Evolutionary conservation across 164 flowering plant species (phyloP), one percentile per base, ranked within the genome.

Genomic region (Vitis cinerea): DNA sequence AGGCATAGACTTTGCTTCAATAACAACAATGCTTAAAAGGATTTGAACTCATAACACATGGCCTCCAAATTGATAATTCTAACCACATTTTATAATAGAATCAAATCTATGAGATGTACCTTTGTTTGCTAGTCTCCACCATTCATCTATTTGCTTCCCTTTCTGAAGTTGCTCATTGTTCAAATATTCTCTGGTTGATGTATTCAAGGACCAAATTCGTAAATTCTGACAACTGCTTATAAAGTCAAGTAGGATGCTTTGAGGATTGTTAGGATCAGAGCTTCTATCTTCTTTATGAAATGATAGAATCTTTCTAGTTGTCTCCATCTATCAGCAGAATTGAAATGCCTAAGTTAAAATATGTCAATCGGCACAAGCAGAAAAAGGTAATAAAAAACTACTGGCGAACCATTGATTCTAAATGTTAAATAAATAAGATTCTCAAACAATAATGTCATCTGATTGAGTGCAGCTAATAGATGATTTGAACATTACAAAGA

Each of bases 61-160:
- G 44, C 44, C 44, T 37, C 44, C 44, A 37, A 37, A 37, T 37
- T 37, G 44, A 37, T 6, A 9, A n/a, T 37, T 27, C 15, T 15
- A 61, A 47, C 50, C 11, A 37, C 64, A 64, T 4, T 12, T 9
- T 52, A 27, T 27, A 53, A 44, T 13, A 37, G 12, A 29, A 4
- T n/a, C 9, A 31, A 31, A 30, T 53, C 19, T 23, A 15, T 7
- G 11, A 65, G 48, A 67, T 66, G 52, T 83, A 92, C 99, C 99
- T 91, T 92, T 92, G 70, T 81, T 85, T 51, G 75, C 92, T 86
- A 88, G 95, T 80, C 85, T 93, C 98, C 97, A 93, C 99, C 99
- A 96, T 80, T 96, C 99, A 87, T 96, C 98, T 64, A 96, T 96
- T 80, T 96, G 98, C 69, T 88, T 96, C 76, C 99, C 99, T 78